Conservation (phyloP, 768 basidiomycete genomes). For the Rhodocollybia butyracea region DNA sequence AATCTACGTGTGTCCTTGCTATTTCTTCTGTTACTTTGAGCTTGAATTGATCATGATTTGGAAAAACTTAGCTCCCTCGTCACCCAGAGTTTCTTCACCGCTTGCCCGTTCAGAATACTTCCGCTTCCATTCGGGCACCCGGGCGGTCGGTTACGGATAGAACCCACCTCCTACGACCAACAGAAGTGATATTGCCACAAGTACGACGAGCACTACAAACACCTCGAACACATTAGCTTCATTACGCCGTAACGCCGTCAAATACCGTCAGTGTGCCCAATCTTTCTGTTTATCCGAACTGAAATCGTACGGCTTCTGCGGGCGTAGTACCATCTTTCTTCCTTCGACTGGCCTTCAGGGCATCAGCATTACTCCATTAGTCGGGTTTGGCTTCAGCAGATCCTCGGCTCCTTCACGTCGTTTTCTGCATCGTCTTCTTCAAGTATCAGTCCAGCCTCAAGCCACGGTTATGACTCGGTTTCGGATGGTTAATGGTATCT, state of each 20-base stretch:
- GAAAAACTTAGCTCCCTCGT: slow-evolving; percentile 28
- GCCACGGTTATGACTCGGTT: neutral
- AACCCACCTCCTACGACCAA: slow-evolving; percentile 14
- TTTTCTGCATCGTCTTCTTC: slow-evolving; percentile 9
- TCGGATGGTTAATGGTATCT: slow-evolving; percentile 2
- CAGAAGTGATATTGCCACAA: slow-evolving; percentile 7
- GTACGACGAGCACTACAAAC: slow-evolving; percentile 14
- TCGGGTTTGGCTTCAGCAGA: neutral
- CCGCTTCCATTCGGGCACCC: slow-evolving; percentile 61
- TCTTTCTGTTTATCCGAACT: neutral
- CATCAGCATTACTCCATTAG: slow-evolving; percentile 12
- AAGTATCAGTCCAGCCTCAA: neutral
- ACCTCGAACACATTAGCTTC: neutral
- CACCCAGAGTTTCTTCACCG: slow-evolving; percentile 39
- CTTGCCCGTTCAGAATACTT: slow-evolving; percentile 50
- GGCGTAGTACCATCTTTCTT: slow-evolving; percentile 12
- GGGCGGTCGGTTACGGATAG: slow-evolving; percentile 63
- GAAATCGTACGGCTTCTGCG: slow-evolving; percentile 10
- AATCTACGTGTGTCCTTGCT: neutral
- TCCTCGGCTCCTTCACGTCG: slow-evolving; percentile 13
- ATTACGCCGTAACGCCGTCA: neutral
- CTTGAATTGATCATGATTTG: neutral
- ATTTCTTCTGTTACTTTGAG: neutral
- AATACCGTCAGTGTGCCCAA: neutral
- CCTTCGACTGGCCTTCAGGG: slow-evolving; percentile 9